Evolutionary conservation across 108 stramenopile genomes (phyloP).

Genomic region (Aurantiochytrium sp.): DNA sequence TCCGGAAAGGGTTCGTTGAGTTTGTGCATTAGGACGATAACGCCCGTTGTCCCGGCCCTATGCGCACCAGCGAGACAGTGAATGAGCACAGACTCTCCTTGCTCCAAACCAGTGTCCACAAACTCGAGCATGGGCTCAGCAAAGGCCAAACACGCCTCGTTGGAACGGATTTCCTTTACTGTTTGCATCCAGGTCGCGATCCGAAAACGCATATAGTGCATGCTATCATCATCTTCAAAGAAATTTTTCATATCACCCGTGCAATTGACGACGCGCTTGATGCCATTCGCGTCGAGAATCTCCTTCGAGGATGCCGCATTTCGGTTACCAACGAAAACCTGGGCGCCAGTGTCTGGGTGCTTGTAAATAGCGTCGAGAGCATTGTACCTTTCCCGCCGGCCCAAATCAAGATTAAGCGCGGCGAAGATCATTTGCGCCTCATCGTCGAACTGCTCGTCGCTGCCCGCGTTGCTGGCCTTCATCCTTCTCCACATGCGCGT

Average conservation of each 20-base stretch:
- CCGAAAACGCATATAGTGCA: constrained; percentile 9
- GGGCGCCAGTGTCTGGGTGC: constrained; percentile 16
- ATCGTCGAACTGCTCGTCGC: neutral
- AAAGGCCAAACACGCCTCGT: neutral
- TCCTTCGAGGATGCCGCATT: constrained; percentile 8
- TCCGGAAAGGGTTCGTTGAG: neutral
- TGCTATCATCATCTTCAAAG: neutral
- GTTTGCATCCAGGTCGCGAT: neutral
- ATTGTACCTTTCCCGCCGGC: neutral
- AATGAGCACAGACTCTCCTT: constrained; percentile 26
- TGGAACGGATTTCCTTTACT: neutral
- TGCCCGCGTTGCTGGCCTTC: too few species aligned
- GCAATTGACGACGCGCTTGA: constrained; percentile 32
- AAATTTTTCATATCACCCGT: neutral
- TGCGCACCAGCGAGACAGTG: constrained; percentile 51
- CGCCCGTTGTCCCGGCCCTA: constrained; percentile 41
- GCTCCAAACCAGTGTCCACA: neutral
- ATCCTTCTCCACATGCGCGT: too few species aligned
- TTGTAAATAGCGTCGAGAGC: constrained; percentile 21
- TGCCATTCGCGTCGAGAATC: neutral
- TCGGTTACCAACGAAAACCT: constrained; percentile 30
- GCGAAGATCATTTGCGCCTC: constrained; percentile 19
- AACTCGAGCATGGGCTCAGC: neutral
- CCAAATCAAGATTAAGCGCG: neutral
- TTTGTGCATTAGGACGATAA: constrained; percentile 24